Evolutionary conservation across 2,329 filamentous ascomycete genomes (phyloP).

Genomic region (Claviceps fusiformis): DNA sequence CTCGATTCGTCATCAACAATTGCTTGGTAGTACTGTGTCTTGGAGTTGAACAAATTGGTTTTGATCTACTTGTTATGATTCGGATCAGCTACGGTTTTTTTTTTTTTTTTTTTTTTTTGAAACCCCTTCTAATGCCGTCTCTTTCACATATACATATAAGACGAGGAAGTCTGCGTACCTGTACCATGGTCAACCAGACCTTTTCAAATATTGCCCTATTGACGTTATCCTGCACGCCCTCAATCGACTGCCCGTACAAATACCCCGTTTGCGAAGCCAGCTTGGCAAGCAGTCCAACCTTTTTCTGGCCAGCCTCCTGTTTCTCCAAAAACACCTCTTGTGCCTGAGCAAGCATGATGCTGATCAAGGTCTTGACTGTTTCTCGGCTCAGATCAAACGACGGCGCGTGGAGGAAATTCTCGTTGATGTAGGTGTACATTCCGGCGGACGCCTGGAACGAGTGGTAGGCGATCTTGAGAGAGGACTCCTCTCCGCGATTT

Average conservation of each 20-base stretch:
- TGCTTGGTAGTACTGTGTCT: constrained; percentile 90
- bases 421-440: constrained; percentile 99
- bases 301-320: constrained; percentile 85
- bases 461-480: constrained; percentile 92
- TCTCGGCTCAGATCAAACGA: constrained; percentile 92
- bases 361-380: constrained; percentile 88
- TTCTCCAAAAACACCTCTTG: constrained; percentile 98
- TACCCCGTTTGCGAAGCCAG: constrained; percentile 82
- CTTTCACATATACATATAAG: too few relatives aligned
- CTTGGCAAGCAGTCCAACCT: constrained; percentile 81
- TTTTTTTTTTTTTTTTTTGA: neutral
- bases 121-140: too few relatives aligned
- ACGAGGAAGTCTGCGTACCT: constrained; percentile 35
- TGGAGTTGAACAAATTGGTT: constrained; percentile 65
- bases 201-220: constrained; percentile 87
- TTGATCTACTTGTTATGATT: constrained; percentile 42
- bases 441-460: constrained; percentile 95
- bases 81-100: neutral
- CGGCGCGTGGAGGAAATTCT: constrained; percentile 95
- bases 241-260: constrained; percentile 73
- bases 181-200: constrained; percentile 73
- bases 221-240: constrained; percentile 87
- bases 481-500: constrained; percentile 79
- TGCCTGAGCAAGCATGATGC: constrained; percentile 84
- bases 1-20: constrained; percentile 81